These are phyloP conservation scores for Funneliformis mosseae DNA, from an alignment of 192 early-diverging fungal genomes.

Conservation along the genomic window DNA sequence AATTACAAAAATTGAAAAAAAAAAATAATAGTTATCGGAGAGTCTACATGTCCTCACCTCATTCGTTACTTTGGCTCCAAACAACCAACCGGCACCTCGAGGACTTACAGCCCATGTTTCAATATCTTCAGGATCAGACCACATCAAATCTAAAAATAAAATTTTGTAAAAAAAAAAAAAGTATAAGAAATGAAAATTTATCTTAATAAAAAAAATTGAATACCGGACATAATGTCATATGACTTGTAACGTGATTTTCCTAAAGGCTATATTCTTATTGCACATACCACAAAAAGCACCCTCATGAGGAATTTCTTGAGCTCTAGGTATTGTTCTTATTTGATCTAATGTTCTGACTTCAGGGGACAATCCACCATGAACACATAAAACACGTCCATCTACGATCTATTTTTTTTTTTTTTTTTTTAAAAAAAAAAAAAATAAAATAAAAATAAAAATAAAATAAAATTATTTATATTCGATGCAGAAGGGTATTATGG, in stretches of 20 bases:
- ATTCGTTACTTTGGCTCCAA: constrained; percentile 93
- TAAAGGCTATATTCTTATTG: background rate
- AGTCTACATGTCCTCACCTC: constrained; percentile 55
- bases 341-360: constrained; percentile 93
- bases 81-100: constrained; percentile 94
- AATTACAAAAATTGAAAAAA: too few relatives aligned
- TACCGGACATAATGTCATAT: background rate
- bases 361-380: constrained; percentile 92
- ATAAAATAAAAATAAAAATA: too few relatives aligned
- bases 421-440: background rate
- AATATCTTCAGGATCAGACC: constrained; percentile 96
- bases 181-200: background rate
- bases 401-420: constrained; percentile 64
- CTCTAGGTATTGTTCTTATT: constrained; percentile 92
- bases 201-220: background rate
- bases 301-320: constrained; percentile 94
- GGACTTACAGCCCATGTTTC: constrained; percentile 90
- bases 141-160: constrained; percentile 77
- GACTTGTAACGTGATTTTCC: background rate
- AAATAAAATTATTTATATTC: too few relatives aligned
- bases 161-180: constrained; percentile 19
- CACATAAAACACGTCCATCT: constrained; percentile 91
- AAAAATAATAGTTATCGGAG: too few relatives aligned
- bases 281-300: constrained; percentile 80
- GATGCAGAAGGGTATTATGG: too few relatives aligned